Base-by-base conservation (phyloP, 192 early-diverging fungal species). In the Entomortierella chlamydospora region DNA sequence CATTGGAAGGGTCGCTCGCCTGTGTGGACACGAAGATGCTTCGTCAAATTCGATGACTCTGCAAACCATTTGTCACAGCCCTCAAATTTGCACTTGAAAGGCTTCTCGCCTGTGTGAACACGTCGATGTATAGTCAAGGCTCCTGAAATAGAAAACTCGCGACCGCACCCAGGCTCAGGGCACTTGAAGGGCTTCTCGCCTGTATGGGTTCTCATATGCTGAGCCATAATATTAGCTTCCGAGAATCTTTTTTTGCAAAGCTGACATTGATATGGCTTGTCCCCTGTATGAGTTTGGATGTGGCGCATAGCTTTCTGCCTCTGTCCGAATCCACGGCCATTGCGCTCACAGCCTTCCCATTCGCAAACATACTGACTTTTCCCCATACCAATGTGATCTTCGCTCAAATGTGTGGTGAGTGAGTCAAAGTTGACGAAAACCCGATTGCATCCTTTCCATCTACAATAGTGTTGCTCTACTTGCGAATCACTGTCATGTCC, bases 211-310 rank as follows among this genome's bases (percentile, higher is more conserved):
- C 92, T 85, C 86, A 90, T 87, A 58, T 93, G 92, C 63, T 91
- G 89, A 54, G 89, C 87, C 92, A 96, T 92, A 57, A 92, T 90
- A 59, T 88, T 89, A 4, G 87, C 81, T 77, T 96, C 94, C 34
- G 92, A 91, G 71, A 97, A 97, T 17, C 91, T 83, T 57, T 86
- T 89, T 18, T 67, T 71, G 65, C 88, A 89, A 50, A 73, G 57
- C 42, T 83, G 82, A 22, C 88, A 89, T 17, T 61, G 52, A 42
- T 84, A 89, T 18, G 88, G 88, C 39, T 83, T 86, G 52, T 88
- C 88, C 4, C 88, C 87, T 15, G 92, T 89, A 65, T 93, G 92
- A 33, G 93, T 95, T 64, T 95, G 94, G 23, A 96, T 91, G 76
- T 97, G 95, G 30, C 94, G 78, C 86, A 93, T 87, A 31, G 88